Base-by-base conservation (phyloP, 2,329 filamentous ascomycete species). In the Ascocoryne sarcoides region DNA sequence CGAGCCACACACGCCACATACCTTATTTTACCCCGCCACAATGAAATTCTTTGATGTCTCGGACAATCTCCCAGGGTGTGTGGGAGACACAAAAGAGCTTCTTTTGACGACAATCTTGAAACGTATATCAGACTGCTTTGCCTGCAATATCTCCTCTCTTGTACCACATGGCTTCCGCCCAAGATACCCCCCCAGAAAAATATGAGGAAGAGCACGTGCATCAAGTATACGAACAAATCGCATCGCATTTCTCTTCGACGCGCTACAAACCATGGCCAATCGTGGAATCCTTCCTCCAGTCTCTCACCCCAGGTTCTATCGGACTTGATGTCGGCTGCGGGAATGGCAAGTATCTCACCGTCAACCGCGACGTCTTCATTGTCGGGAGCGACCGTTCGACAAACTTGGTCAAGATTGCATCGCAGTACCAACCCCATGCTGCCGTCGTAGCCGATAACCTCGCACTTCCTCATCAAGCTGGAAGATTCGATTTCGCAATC, bases 251-350 rank as follows among this genome's bases (percentile, higher is more conserved):
- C 66, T 89, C 84, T 10, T 77, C 82, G 12, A 90, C 85, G 16
- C 75, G 79, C 46, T 75, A 82, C 67, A 79, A 79, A 76, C 88
- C 92, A 46, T 98, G 92, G 92, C 92, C 92, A 16, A 82, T 93
- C 52, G 84, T 96, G 41, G 76, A 88, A 47, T 68, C 69, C 26
- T 96, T 95, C 60, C 73, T 96, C 26, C 65, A 69, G 36, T 66
- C 68, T 21, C 74, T 84, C 35, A 59, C 70, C 0, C 65, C 78
- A 10, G 90, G 89, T 18, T 75, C 84, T 36, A 65, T 96, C 41
- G 92, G 92, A 8, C 71, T 95, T 21, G 92, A 98, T 63, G 72
- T 96, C 42, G 92, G 92, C 45, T 96, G 92, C 64, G 92, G 92
- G 44, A 98, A 98, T 65, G 92, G 92, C 52, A 96, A 96, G 69